Base-by-base conservation (phyloP, 2,329 filamentous ascomycete species). In the Fonsecaea monophora region DNA sequence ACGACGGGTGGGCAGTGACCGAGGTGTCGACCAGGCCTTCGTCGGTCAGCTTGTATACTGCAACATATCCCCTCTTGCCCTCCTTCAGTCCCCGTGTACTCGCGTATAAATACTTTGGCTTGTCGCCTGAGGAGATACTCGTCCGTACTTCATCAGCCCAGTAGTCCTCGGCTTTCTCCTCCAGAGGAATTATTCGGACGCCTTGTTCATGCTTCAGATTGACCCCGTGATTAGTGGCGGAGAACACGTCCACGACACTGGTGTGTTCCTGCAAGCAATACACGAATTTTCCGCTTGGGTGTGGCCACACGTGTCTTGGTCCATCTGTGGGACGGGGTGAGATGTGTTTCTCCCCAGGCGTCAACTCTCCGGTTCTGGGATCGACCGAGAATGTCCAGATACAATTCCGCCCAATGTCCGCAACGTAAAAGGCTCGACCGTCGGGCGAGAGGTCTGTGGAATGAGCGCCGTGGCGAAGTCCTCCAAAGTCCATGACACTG, bases 391-490 rank as follows among this genome's bases (percentile, higher is more conserved):
- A 74, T 7, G 70, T 71, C 71, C 71, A 74, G 59, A 74, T 73
- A 58, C 71, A 73, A 61, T 74, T 72, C 2, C 72, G 70, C 2
- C 74, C 73, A 2, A 75, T 75, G 67, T 76, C 73, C 0, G 74
- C 73, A 5, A 76, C 57, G 55, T 75, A 76, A 9, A 76, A 58
- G 3, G 68, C 66, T 15, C 60, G 56, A 13, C 71, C 70, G 53
- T 71, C 67, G 0, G 73, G 73, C 6, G 71, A 73, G 10, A 76
- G 67, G 38, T 75, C 74, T 2, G 73, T 68, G 10, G 68, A 70
- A 62, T 76, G 74, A 1, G 74, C 70, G 38, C 72, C 72, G 62
- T 74, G 72, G 4, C 72, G 68, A 30, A 74, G 70, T 21, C 72
- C 72, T 42, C 72, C 72, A 55, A 74, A 74, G 62, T 74, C 72